Conservation (phyloP, 768 basidiomycete species). For the Dentipellis fragilis region DNA sequence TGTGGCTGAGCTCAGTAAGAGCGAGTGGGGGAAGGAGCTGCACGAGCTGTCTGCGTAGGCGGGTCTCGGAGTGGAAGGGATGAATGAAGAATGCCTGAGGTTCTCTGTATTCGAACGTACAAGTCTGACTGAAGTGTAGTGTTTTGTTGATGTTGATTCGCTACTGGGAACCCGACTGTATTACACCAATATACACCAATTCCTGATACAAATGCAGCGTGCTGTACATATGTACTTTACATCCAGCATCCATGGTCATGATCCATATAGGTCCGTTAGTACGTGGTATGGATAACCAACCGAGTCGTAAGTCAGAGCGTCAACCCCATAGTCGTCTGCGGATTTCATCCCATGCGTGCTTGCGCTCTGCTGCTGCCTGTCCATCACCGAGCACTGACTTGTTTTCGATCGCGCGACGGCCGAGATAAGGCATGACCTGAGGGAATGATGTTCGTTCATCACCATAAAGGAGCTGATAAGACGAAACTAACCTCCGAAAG, state of each 20-base stretch:
- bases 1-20: conserved; percentile 64
- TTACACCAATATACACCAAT: not conserved
- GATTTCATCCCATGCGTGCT: conserved; percentile 28
- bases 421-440: conserved; percentile 84
- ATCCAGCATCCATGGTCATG: too few relatives aligned
- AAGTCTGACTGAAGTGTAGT: not conserved
- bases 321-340: not conserved
- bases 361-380: conserved; percentile 52
- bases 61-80: not conserved
- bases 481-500: conserved; percentile 42
- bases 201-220: not conserved
- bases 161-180: not conserved
- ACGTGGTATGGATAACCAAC: too few relatives aligned
- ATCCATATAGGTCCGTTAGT: too few relatives aligned
- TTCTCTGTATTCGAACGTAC: too few relatives aligned
- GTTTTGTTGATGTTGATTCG: not conserved
- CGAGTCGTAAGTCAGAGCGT: not conserved
- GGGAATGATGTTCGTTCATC: conserved; percentile 14
- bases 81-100: not conserved
- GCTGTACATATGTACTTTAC: too few relatives aligned
- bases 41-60: conserved; percentile 32
- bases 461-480: not conserved
- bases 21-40: conserved; percentile 62
- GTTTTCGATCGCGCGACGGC: conserved; percentile 87
- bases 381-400: conserved; percentile 75